Percentiles rank a stretch among this genome's conserved stretches.
These are phyloP conservation scores for Aspergillus spinulosporus DNA, from an alignment of 2,329 filamentous ascomycete genomes.

Conservation along the genomic window DNA sequence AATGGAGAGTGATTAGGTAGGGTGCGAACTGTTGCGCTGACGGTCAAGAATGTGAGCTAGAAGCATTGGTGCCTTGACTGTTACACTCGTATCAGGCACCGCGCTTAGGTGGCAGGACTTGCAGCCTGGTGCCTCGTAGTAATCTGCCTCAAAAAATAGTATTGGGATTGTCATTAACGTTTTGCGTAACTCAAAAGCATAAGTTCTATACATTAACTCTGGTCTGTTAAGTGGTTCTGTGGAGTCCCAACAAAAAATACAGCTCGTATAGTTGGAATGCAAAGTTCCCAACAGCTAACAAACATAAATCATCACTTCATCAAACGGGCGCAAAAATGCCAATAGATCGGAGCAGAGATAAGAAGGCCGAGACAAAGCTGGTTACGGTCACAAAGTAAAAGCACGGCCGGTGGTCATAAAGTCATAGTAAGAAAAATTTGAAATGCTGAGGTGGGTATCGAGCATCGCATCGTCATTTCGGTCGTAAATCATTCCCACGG, in stretches of 20 bases:
- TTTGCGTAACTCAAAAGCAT: constrained; percentile 10
- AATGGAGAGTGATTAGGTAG: too few species aligned
- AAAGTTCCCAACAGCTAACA: neutral
- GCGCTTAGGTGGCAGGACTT: too few species aligned
- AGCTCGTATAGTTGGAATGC: constrained; percentile 1
- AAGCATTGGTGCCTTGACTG: too few species aligned
- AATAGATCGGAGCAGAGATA: constrained; percentile 3
- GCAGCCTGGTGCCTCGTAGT: too few species aligned
- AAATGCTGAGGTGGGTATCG: constrained; percentile 19
- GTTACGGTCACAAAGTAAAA: constrained; percentile 3
- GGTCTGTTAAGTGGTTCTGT: neutral
- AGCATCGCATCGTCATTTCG: constrained; percentile 11
- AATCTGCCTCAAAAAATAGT: neutral
- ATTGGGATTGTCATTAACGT: neutral
- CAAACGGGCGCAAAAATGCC: constrained; percentile 9
- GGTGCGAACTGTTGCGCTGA: too few species aligned
- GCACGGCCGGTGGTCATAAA: constrained; percentile 11
- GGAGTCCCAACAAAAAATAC: neutral
- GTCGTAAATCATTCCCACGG: constrained; percentile 55
- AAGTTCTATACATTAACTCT: constrained; percentile 4
- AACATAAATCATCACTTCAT: constrained; percentile 14
- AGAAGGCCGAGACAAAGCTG: constrained; percentile 10
- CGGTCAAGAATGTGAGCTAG: too few species aligned
- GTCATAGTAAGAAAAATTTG: constrained; percentile 5
- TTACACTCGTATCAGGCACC: too few species aligned